Conservation (phyloP, 345 rosid species). For the Rhizophora apiculata region DNA sequence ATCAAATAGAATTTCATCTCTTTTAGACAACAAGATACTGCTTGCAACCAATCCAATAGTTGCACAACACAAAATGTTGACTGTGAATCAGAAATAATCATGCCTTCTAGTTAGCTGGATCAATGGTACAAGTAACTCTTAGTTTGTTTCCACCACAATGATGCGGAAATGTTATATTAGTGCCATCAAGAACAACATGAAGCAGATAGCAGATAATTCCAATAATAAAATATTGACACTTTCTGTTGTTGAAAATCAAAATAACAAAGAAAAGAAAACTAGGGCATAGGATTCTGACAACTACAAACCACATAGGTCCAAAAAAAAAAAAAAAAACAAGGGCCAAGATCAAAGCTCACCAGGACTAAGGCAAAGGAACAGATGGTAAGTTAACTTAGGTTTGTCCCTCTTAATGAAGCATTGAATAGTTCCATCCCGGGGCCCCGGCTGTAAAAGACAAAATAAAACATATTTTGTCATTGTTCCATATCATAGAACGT, state of each 20-base stretch:
- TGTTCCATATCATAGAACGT: neutral
- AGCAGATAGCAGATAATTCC: too few relatives aligned
- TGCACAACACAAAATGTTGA: neutral
- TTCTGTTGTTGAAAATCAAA: too few relatives aligned
- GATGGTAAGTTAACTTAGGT: slow-evolving; percentile 80
- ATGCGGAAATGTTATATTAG: neutral
- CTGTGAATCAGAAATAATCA: neutral
- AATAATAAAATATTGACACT: too few relatives aligned
- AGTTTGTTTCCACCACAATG: neutral
- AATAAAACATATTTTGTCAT: slow-evolving; percentile 13
- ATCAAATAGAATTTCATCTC: neutral
- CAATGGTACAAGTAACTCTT: neutral
- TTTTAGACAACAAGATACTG: neutral
- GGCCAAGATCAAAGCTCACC: slow-evolving; percentile 41
- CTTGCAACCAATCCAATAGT: neutral
- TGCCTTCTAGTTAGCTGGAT: neutral
- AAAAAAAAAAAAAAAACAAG: neutral
- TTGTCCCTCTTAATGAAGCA: slow-evolving; percentile 94
- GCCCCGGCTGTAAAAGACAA: slow-evolving; percentile 64
- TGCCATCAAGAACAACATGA: neutral
- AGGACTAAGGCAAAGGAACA: slow-evolving; percentile 87
- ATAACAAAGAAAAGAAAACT: too few relatives aligned
- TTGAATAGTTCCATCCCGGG: slow-evolving; percentile 77
- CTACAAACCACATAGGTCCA: neutral
- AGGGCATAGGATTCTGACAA: neutral